Evolutionary conservation across 495 filamentous ascomycete species (phyloP), one percentile per base, ranked within the genome.

Genomic region (Tuber umbilicatum): DNA sequence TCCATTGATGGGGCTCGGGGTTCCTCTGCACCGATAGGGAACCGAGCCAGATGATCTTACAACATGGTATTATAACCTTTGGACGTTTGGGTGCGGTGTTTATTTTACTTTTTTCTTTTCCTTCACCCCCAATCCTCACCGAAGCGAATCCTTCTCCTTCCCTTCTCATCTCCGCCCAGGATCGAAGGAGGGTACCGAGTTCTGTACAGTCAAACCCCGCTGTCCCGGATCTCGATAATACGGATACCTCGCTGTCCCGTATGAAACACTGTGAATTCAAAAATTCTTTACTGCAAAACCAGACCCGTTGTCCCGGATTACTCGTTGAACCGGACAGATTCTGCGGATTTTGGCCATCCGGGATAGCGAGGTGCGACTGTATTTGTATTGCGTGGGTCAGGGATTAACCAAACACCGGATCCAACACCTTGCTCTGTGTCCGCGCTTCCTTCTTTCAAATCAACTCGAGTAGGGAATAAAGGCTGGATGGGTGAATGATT

Each of bases 371-470:
- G n/a, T n/a, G n/a, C n/a, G n/a, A n/a, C n/a, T n/a, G n/a, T 37
- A 68, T 47, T 68, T 67, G 50, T 73, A 73, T 68, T 67, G 67
- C 40, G 40, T 68, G 70, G 55, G 17, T 31, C 74, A 77, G 71
- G 76, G 74, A 79, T 79, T 68, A 78, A 72, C 72, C 77, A 71
- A 69, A 69, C 75, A 74, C 50, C 69, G 47, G 75, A 70, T 74
- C 73, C 73, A 77, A 74, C 70, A 76, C 71, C 70, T 39, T 42
- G 27, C 74, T 74, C 68, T 76, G 69, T 74, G 75, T 78, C 75
- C 71, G 76, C 77, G 75, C 50, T 76, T 76, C 50, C 70, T 41
- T 73, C 50, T 55, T 45, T 64, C 35, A 64, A 64, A 64, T 64
- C 55, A 12, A 43, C 39, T 40, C 39, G 5, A 40, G 39, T 27